Base-by-base conservation (phyloP, 371 early-diverging fungal species). In the Mucor velutinosus region DNA sequence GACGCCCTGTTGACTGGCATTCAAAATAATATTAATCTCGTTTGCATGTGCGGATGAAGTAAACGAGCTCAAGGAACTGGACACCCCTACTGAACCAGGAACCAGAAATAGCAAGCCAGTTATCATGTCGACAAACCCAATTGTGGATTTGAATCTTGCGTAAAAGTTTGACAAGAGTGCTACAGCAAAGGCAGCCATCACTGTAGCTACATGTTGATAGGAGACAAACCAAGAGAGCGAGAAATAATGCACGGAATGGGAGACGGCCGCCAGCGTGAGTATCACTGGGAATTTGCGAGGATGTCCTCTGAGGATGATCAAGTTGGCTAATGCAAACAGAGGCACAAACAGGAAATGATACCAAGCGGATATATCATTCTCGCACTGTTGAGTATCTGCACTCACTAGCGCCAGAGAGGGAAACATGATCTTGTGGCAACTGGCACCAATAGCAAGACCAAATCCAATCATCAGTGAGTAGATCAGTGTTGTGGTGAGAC, bases 401-500 rank as follows among this genome's bases (percentile, higher is more conserved):
- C 69, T 64, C 11, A 71, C 60, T 0, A 77, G 19, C 1, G 65
- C 66, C 23, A 77, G 67, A 17, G 62, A 58, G 12, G 77, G 72
- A 19, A 71, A 77, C 6, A 77, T 41, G 1, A 84, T 43, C 25
- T 70, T 66, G 64, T 82, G 82, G 23, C 73, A 58, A 29, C 81
- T 80, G 30, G 82, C 72, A 0, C 94, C 94, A 47, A 93, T 84
- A 1, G 87, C 83, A 58, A 94, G 76, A 7, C 93, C 94, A 59
- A 90, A 93, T 11, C 90, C 88, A 30, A 91, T 84, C 45, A 91
- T 66, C 43, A 92, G 80, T 2, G 93, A 90, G 11, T 88, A 86
- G 15, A 94, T 72, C 6, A 95, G 67, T 1, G 93, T 87, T 59
- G 90, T 86, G 49, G 89, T 88, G 6, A 92, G 72, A 14, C 92